Conservation (phyloP, 129 eudicot species). For the Arctium lappa region DNA sequence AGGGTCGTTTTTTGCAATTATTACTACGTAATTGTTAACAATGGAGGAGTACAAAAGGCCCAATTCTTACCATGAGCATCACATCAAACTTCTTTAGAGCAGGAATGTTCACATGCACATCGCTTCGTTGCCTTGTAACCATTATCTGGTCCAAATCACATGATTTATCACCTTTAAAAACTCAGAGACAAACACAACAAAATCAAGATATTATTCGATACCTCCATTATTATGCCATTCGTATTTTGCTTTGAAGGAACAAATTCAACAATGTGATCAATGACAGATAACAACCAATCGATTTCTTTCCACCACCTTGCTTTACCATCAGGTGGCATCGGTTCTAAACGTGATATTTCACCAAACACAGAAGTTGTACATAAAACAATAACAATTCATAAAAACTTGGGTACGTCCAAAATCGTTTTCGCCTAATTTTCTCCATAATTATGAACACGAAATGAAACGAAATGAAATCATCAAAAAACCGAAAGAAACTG, state of each 20-base stretch:
- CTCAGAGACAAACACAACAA: background rate
- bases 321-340: slow-evolving; percentile 66
- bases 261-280: slow-evolving; percentile 81
- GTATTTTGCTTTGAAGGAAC: slow-evolving; percentile 69
- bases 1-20: background rate
- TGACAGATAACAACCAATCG: slow-evolving; percentile 78
- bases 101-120: slow-evolving; percentile 63
- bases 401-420: background rate
- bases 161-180: background rate
- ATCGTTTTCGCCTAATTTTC: background rate
- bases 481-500: background rate
- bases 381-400: background rate
- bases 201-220: slow-evolving; percentile 7
- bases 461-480: background rate
- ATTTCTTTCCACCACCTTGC: slow-evolving; percentile 81
- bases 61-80: slow-evolving; percentile 79
- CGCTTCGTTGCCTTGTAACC: slow-evolving; percentile 72
- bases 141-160: slow-evolving; percentile 44
- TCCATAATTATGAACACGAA: background rate
- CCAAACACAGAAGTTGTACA: slow-evolving; percentile 76
- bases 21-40: background rate
- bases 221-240: slow-evolving; percentile 82
- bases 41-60: background rate
- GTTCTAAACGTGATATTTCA: slow-evolving; percentile 65
- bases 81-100: slow-evolving; percentile 78